Evolutionary conservation across 371 early-diverging fungal species (phyloP).

Genomic region (Mortierella sp.): DNA sequence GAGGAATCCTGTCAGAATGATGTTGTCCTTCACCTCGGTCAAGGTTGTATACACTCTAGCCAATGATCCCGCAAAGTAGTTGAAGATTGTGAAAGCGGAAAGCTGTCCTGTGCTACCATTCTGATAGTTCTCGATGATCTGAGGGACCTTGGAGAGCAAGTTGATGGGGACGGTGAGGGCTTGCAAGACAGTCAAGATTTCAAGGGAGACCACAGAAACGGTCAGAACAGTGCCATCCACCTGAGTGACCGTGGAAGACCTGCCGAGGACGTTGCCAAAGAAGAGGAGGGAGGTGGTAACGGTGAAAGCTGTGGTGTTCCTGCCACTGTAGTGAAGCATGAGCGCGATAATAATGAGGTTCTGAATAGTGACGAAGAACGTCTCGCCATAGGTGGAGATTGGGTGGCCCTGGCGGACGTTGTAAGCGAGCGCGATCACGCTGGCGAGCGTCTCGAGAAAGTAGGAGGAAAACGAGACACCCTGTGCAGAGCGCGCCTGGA

Average conservation of each 20-base stretch:
- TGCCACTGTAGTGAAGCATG: slow-evolving; percentile 71
- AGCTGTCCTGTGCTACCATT: slow-evolving; percentile 91
- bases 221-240: slow-evolving; percentile 50
- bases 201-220: slow-evolving; percentile 57
- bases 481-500: slow-evolving; percentile 73
- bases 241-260: slow-evolving; percentile 19
- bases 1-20: slow-evolving; percentile 77
- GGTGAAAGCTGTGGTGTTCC: slow-evolving; percentile 43
- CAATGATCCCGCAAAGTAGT: slow-evolving; percentile 84
- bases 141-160: slow-evolving; percentile 86
- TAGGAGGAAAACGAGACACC: slow-evolving; percentile 87
- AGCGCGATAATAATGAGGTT: slow-evolving; percentile 82
- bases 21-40: slow-evolving; percentile 84
- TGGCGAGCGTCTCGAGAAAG: slow-evolving; percentile 85
- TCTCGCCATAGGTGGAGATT: slow-evolving; percentile 94
- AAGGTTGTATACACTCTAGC: slow-evolving; percentile 93
- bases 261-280: slow-evolving; percentile 39
- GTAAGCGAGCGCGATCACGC: slow-evolving; percentile 84
- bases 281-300: slow-evolving; percentile 38
- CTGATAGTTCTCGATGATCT: slow-evolving; percentile 81
- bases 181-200: slow-evolving; percentile 72
- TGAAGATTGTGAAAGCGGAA: slow-evolving; percentile 86
- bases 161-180: slow-evolving; percentile 84
- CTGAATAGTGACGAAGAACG: slow-evolving; percentile 80
- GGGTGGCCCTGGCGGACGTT: slow-evolving; percentile 85